Base-by-base conservation (phyloP, 352 stramenopile species). In the Elongisporangium senticosum region DNA sequence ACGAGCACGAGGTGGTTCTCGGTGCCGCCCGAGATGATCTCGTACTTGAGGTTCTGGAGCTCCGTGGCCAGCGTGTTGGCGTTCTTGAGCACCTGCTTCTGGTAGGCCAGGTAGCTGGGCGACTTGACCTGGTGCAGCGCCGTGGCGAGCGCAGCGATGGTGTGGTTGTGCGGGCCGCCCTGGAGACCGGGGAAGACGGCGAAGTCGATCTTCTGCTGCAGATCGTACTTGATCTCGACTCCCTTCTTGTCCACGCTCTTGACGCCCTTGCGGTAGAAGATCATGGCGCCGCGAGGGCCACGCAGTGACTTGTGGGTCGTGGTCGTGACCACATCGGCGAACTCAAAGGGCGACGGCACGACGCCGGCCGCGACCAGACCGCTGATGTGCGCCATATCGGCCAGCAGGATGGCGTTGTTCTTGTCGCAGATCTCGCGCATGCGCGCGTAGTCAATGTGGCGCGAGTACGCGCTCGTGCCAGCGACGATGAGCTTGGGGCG, bases 321-420 rank as follows among this genome's bases (percentile, higher is more conserved):
- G 15, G 97, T 99, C 33, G 97, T 99, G 28, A 99, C 98, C 51
- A 99, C 96, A 72, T 99, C 97, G 1, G 93, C 92, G 69, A 96
- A 97, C 51, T 98, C 90, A 63, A 99, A 99, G 22, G 97, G 98
- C 23, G 90, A 97, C 1, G 97, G 97, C 58, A 99, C 96, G 8
- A 98, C 95, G 48, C 95, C 89, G 19, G 86, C 89, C 7, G 97
- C 90, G 43, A 99, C 95, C 21, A 99, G 84, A 43, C 98, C 98
- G 22, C 88, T 98, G 79, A 99, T 99, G 81, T 99, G 98, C 26
- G 98, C 97, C 97, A 99, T 99, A 73, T 99, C 98, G 7, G 96
- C 85, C 49, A 99, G 76, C 53, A 99, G 74, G 62, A 98, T 97
- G 6, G 97, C 96, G 53, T 97, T 96, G 63, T 98, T 68, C 68